Evolutionary conservation across 2,329 filamentous ascomycete species (phyloP).

Genomic region (Neonectria magnoliae): DNA sequence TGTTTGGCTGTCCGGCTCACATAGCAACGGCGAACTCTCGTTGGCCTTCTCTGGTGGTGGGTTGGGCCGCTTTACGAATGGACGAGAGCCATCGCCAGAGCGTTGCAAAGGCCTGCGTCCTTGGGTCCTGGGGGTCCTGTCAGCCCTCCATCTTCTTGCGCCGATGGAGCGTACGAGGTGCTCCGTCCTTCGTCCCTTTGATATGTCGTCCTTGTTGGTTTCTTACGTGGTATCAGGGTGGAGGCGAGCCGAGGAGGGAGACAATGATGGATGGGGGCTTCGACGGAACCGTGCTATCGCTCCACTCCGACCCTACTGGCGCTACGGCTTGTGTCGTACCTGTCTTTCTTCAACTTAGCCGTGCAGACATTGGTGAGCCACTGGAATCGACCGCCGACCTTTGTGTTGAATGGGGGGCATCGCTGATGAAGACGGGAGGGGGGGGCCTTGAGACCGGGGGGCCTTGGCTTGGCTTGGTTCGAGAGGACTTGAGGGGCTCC

Average conservation of each 20-base stretch:
- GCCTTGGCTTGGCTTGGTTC: constrained; percentile 15
- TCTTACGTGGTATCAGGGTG: constrained; percentile 3
- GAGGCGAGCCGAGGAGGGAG: neutral
- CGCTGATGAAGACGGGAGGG: constrained; percentile 10
- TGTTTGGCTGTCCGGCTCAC: constrained; percentile 10
- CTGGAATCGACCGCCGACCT: neutral
- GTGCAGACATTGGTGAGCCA: constrained; percentile 7
- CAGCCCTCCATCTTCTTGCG: neutral
- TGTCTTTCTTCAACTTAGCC: constrained; percentile 6
- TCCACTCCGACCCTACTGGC: neutral
- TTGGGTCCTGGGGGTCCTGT: neutral
- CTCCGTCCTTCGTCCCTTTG: neutral
- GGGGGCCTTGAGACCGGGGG: constrained; percentile 16
- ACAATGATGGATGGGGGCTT: neutral
- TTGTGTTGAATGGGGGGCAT: constrained; percentile 17
- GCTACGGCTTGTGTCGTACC: neutral
- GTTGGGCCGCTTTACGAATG: constrained; percentile 10
- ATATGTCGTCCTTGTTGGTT: neutral
- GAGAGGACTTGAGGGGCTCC: constrained; percentile 4
- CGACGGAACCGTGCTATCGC: constrained; percentile 1
- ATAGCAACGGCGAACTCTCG: constrained; percentile 18
- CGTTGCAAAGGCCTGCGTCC: neutral
- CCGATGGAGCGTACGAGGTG: neutral
- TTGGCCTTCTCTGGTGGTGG: constrained; percentile 17
- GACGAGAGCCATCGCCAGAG: constrained; percentile 1